phyloP scores from a whole-genome alignment of 2,329 filamentous ascomycete genomes.

The Passalora sequoiae region DNA sequence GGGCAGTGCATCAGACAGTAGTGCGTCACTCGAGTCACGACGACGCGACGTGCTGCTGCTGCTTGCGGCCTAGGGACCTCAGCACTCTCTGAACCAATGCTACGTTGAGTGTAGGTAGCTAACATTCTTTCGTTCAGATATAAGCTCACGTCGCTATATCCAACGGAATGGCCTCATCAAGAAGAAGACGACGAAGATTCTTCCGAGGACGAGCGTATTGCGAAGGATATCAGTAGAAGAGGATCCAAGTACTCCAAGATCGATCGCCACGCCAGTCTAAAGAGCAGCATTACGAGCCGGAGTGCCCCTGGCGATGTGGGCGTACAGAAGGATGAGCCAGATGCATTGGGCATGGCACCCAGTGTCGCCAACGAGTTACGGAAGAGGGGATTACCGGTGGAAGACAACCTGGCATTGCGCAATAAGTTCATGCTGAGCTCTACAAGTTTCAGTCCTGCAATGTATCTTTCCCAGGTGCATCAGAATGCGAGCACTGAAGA shows the following conservation, averaged over 20 bases:
- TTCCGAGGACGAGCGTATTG: constrained; percentile 42
- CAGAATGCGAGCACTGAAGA: constrained; percentile 76
- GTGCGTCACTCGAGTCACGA: no score
- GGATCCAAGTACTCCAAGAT: constrained; percentile 67
- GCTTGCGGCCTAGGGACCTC: no score
- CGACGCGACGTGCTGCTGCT: no score
- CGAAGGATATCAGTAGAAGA: neutral
- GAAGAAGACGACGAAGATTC: constrained; percentile 23
- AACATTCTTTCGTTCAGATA: no score
- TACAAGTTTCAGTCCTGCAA: constrained; percentile 84
- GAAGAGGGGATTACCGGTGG: constrained; percentile 69
- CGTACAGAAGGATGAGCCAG: constrained; percentile 85
- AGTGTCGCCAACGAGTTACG: constrained; percentile 80
- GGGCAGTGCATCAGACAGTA: no score
- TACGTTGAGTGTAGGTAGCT: no score
- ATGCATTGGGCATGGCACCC: constrained; percentile 80
- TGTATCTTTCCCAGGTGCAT: constrained; percentile 91
- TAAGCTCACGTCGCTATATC: constrained; percentile 51
- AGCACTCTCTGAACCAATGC: no score
- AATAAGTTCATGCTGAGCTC: constrained; percentile 94
- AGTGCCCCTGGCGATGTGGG: constrained; percentile 63
- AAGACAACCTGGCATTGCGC: constrained; percentile 66
- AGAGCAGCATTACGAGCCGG: constrained; percentile 48
- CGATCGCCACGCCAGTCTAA: constrained; percentile 66
- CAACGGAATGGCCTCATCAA: constrained; percentile 79